Percentiles rank a stretch among this genome's conserved stretches.
These are phyloP conservation scores for Angophora floribunda DNA, from an alignment of 345 rosid genomes.

Conservation along the genomic window DNA sequence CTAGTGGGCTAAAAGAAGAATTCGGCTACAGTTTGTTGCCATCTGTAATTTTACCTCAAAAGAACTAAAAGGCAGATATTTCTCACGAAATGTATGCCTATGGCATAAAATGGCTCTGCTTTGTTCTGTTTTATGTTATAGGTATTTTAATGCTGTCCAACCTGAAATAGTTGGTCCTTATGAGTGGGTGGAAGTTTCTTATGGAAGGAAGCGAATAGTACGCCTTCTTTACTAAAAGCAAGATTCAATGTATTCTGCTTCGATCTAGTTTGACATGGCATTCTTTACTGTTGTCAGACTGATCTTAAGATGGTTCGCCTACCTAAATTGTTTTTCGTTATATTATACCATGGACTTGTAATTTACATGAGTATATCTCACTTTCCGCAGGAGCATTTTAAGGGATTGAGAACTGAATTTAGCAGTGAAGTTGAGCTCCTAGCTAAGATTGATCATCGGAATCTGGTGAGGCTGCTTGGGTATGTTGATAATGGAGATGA, in stretches of 20 bases:
- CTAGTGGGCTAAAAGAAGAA: background rate
- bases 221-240: background rate
- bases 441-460: constrained; percentile 83
- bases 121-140: background rate
- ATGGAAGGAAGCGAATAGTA: background rate
- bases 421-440: constrained; percentile 92
- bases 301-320: background rate
- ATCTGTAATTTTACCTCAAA: background rate
- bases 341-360: background rate
- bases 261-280: background rate
- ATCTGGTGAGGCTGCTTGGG: constrained; percentile 84
- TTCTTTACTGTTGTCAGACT: background rate
- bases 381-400: constrained; percentile 53
- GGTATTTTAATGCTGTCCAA: background rate
- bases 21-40: background rate
- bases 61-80: background rate
- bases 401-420: constrained; percentile 57
- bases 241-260: background rate
- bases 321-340: background rate
- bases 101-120: background rate
- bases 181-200: background rate
- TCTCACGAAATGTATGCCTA: background rate
- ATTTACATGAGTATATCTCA: background rate
- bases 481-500: constrained; percentile 75
- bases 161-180: background rate